Evolutionary conservation across 148 eudicot genomes (phyloP), one percentile per base, ranked within the genome.

Genomic region (Nepenthes gracilis): DNA sequence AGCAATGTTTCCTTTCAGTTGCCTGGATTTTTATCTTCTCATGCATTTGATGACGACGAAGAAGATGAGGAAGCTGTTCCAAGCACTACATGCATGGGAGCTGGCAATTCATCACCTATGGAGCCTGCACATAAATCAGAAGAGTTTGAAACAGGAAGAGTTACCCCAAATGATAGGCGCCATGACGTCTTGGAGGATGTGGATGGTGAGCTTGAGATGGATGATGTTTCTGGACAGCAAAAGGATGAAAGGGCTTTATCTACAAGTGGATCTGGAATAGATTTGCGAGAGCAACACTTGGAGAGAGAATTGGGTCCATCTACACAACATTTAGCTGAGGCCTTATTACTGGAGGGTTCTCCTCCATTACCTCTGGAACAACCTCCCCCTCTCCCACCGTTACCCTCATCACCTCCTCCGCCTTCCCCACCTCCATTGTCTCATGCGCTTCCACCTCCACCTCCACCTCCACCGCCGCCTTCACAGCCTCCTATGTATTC

Each of bases 171-270:
- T 83, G 97, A 85, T 63, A 81, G 80, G 67, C 87, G 77, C 55
- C 92, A 81, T 68, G 80, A 75, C 70, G 80, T 90, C 64, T 79
- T 90, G 63, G 95, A 90, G 81, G 92, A 87, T 59, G 97, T 90
- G 70, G 97, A 87, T 75, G 95, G 91, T 74, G 97, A 87, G 74
- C 95, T 90, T 62, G 97, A 90, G 67, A 90, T 90, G 97, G 97
- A 87, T 79, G 92, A 87, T 81, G 89, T 80, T 36, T 84, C 83
- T 50, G 95, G 76, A 61, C 76, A 76, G 66, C 76, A 52, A 47
- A 90, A 81, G 74, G 95, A 83, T 71, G 95, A 75, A 69, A 60
- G 64, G 62, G 49, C 64, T 43, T 35, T 51, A 57, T 70, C 67
- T 55, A 53, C 63, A 14, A 65, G 50, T 63, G 75, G 52, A 57